Percentiles rank a stretch among this genome's conserved stretches.
Evolutionary conservation across 2,329 filamentous ascomycete species (phyloP).

Genomic region (Dichotomopilus funicola): DNA sequence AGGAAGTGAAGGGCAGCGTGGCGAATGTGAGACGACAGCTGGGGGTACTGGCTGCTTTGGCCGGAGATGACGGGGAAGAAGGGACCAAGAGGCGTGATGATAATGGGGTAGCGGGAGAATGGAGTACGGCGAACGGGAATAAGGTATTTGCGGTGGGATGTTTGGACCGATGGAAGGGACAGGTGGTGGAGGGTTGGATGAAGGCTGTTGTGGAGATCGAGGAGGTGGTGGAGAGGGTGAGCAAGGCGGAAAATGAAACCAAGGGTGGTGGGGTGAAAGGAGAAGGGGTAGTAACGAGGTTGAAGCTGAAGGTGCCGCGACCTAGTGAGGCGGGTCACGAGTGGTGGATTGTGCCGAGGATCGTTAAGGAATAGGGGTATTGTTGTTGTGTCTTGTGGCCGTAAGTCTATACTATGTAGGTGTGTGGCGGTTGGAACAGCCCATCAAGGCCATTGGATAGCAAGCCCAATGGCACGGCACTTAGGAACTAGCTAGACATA

Average conservation of each 20-base stretch:
- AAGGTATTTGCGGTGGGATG: constrained; percentile 51
- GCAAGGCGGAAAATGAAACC: constrained; percentile 44
- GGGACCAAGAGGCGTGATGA: too few relatives aligned
- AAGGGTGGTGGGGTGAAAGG: constrained; percentile 33
- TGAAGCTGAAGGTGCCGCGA: constrained; percentile 46
- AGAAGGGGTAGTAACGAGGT: constrained; percentile 8
- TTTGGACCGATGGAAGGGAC: constrained; percentile 53
- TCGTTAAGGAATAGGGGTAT: constrained; percentile 24
- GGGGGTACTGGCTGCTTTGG: constrained; percentile 41
- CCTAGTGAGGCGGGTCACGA: constrained; percentile 52
- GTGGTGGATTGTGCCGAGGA: constrained; percentile 58
- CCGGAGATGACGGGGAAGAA: too few relatives aligned
- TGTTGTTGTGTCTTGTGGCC: too few relatives aligned
- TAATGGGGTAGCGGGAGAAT: too few relatives aligned
- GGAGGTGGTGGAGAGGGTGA: constrained; percentile 55
- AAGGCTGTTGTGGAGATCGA: constrained; percentile 66
- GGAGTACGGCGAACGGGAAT: constrained; percentile 38
- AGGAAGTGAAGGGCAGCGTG: constrained; percentile 41
- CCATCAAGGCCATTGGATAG: too few relatives aligned
- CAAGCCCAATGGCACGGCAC: too few relatives aligned
- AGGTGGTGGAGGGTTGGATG: constrained; percentile 52
- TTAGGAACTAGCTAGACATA: too few relatives aligned
- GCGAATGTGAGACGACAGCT: constrained; percentile 47
- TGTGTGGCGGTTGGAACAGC: too few relatives aligned
- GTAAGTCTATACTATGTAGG: too few relatives aligned